Evolutionary conservation across 805 yeast species (phyloP), one percentile per base, ranked within the genome.

Genomic region (Cephaloascus fragrans): DNA sequence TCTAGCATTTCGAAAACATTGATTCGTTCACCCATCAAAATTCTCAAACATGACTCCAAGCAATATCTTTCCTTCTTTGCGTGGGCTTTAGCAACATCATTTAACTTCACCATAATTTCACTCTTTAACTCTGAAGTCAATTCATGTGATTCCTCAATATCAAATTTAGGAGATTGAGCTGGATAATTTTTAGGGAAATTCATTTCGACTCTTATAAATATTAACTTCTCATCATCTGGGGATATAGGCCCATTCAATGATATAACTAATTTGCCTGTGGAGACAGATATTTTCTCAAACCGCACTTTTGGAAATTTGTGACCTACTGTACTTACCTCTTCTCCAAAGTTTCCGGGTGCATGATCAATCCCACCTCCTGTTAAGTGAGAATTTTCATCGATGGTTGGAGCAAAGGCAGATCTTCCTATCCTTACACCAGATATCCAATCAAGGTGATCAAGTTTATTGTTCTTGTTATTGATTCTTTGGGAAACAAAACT

Each of bases 281-380:
- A 77, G 0, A 90, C 95, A 2, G 93, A 80, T 4, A 93, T 88
- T 47, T 79, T 78, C 52, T 90, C 97, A 55, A 93, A 88, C 2
- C 80, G 64, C 3, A 93, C 72, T 47, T 83, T 86, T 1, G 96
- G 95, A 53, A 89, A 88, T 48, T 84, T 85, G 48, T 82, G 88
- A 2, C 96, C 95, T 4, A 88, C 87, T 15, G 75, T 66, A 45
- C 94, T 82, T 2, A 93, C 88, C 56, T 90, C 98, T 56, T 89
- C 96, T 4, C 96, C 96, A 19, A 90, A 58, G 51, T 86, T 87
- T 18, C 80, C 61, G 0, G 78, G 74, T 1, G 55, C 50, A 38
- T 57, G 52, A 34, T 59, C 62, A 16, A 31, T n/a, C 8, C 18
- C 18, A n/a, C 33, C 33, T 6, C 18, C 18, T 6, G 18, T 31